Evolutionary conservation across 305 asterid genomes (phyloP).

Genomic region (Fraxinus nigra): DNA sequence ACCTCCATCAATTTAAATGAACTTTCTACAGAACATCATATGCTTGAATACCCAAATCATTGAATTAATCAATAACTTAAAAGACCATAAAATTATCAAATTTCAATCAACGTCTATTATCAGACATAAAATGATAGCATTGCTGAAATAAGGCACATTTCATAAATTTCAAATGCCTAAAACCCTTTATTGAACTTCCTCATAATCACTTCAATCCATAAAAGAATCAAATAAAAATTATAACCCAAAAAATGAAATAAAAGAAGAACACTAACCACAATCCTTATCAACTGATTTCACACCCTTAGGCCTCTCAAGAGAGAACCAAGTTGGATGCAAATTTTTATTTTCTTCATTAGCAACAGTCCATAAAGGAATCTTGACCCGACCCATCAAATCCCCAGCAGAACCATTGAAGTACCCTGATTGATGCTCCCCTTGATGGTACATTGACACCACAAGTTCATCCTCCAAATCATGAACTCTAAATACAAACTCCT

Average conservation of each 20-base stretch:
- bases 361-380: slow-evolving; percentile 62
- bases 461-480: slow-evolving; percentile 63
- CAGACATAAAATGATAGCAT: not conserved
- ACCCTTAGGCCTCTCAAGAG: slow-evolving; percentile 47
- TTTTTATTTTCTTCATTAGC: slow-evolving; percentile 59
- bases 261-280: slow-evolving; percentile 46
- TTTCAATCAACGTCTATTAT: not conserved
- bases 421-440: slow-evolving; percentile 47
- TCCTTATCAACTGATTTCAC: slow-evolving; percentile 38
- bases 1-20: not conserved
- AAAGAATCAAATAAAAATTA: not conserved
- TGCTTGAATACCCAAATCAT: not conserved
- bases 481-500: slow-evolving; percentile 77
- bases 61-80: not conserved
- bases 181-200: not conserved
- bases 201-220: not conserved
- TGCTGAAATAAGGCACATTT: not conserved
- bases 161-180: not conserved
- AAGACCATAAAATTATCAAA: not conserved
- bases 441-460: slow-evolving; percentile 52
- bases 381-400: slow-evolving; percentile 63
- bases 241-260: not conserved
- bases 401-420: slow-evolving; percentile 46
- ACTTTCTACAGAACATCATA: not conserved
- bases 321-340: slow-evolving; percentile 84